These are phyloP conservation scores for Candida sp. DNA, from an alignment of 1,139 yeast genomes.

Conservation along the genomic window DNA sequence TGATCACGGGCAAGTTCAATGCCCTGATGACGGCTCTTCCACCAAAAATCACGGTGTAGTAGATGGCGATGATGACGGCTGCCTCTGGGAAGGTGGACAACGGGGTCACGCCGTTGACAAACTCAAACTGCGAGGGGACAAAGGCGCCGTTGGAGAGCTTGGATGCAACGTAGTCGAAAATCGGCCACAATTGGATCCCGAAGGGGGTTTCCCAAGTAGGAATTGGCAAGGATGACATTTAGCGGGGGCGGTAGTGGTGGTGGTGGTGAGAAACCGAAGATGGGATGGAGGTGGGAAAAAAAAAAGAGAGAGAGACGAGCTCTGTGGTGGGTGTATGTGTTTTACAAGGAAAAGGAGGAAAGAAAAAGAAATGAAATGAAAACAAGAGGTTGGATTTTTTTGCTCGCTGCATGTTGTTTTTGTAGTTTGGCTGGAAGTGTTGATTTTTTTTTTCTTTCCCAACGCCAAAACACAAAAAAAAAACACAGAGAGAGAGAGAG, in stretches of 20 bases:
- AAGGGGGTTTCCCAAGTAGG: conserved; percentile 67
- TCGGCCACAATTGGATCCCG: conserved; percentile 65
- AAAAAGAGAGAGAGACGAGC: neutral
- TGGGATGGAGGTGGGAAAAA: neutral
- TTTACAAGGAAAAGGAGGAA: neutral
- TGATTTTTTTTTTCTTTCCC: neutral
- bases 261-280: no score
- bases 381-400: neutral
- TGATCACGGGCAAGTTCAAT: conserved; percentile 52
- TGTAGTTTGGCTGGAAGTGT: neutral
- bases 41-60: conserved; percentile 74
- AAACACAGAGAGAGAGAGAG: no score
- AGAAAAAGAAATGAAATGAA: neutral
- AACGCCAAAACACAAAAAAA: no score
- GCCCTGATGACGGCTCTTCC: conserved; percentile 60
- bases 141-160: conserved; percentile 51
- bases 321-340: neutral
- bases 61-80: conserved; percentile 55
- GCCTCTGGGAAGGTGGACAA: conserved; percentile 70
- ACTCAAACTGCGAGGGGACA: conserved; percentile 59
- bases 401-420: neutral
- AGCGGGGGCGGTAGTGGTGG: no score
- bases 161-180: conserved; percentile 54
- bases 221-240: conserved; percentile 12
- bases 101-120: conserved; percentile 49